Base-by-base conservation (phyloP, 2,329 filamentous ascomycete species). In the Camillea tinctor region DNA sequence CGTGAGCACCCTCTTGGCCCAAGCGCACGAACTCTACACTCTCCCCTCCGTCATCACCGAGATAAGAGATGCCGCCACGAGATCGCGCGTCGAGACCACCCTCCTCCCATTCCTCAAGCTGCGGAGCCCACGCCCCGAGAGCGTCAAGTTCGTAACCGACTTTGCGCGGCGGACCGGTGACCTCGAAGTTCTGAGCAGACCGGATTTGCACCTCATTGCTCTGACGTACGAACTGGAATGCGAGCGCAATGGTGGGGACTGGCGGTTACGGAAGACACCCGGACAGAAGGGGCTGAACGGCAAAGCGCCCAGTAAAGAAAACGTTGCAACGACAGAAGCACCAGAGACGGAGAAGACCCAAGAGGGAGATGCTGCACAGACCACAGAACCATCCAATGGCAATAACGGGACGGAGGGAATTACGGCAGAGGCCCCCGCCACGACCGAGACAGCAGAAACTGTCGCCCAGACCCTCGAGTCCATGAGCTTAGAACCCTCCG, bases 201-300 rank as follows among this genome's bases (percentile, higher is more conserved):
- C 93, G 1, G 95, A 99, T 86, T 80, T 98, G 62, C 90, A 96
- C 67, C 84, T 99, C 49, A 80, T 98, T 71, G 95, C 94, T 8
- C 80, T 99, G 58, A 90, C 92, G 1, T 98, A 98, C 74, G 95
- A 99, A 74, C 74, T 98, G n/a, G 94, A 98, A 70, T 90, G 91
- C 69, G 93, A 98, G 79, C 82, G 88, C 60, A 96, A 96, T 73
- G 87, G 88, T n/a, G 93, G 93, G 1, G 88, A 96, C 73, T 96
- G 92, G 90, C 85, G 93, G 61, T 71, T 97, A 74, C 83, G 93
- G 63, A 91, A 84, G 60, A 83, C 85, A 2, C 94, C 94, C 0
- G 90, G 88, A 0, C 93, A 97, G 74, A 93, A 93, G 74, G 75
- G 84, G 1, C 72, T 93, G 58, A 94, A 94, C 72, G 91, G 91